Evolutionary conservation across 176 grass and related monocot species (phyloP).

Genomic region (Olyra latifolia): DNA sequence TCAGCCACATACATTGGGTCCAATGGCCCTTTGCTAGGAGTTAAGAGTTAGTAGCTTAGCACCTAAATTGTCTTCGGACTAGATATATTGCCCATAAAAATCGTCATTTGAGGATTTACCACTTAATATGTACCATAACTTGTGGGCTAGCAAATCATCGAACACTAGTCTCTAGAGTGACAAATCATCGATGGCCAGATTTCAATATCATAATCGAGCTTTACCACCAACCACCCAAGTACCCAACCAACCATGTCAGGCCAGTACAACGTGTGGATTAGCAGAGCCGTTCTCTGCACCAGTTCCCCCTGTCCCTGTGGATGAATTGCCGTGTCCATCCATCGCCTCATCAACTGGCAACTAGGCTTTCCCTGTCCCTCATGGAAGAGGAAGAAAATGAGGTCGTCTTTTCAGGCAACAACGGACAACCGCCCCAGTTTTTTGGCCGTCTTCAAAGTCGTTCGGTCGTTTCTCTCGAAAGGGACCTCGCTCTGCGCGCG

Average conservation of each 20-base stretch:
- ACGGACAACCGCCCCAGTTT: neutral
- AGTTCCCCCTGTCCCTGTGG: neutral
- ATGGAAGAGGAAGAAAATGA: neutral
- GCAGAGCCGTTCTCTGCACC: neutral
- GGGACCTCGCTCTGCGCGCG: neutral
- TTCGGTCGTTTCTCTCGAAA: neutral
- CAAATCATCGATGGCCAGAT: too few relatives aligned
- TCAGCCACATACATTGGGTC: too few relatives aligned
- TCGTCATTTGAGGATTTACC: too few relatives aligned
- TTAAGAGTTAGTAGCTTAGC: too few relatives aligned
- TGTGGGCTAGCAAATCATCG: too few relatives aligned
- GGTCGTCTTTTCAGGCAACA: neutral
- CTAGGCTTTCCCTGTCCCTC: neutral
- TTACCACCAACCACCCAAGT: neutral
- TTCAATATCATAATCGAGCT: neutral
- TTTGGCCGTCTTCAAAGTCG: constrained; percentile 5
- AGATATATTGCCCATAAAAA: too few relatives aligned
- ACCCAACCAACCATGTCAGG: neutral
- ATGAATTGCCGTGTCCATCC: neutral
- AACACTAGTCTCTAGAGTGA: too few relatives aligned
- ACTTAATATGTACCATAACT: too few relatives aligned
- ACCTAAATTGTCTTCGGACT: too few relatives aligned
- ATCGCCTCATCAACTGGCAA: neutral
- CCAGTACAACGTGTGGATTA: neutral
- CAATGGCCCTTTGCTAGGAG: too few relatives aligned